Base-by-base conservation (phyloP, 257 asterid species). In the Phtheirospermum japonicum region DNA sequence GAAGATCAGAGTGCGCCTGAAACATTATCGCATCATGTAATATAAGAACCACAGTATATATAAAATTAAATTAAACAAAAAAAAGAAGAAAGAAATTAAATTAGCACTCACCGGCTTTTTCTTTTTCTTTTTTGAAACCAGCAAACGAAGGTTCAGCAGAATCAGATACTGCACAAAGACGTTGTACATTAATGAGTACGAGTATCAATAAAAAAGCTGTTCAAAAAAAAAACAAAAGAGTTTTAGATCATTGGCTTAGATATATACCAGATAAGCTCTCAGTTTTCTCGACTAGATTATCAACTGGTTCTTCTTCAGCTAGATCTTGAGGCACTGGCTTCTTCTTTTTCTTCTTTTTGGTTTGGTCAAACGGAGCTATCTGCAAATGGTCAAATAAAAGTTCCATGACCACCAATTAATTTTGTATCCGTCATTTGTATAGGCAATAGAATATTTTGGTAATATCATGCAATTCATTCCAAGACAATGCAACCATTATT, bases 291-390 rank as follows among this genome's bases (percentile, higher is more conserved):
- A 77, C 75, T 63, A 88, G 57, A 37, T 73, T 71, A 46, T 79
- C 95, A 32, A 79, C 86, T 26, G 95, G 11, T 26, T 84, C 95
- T 11, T 91, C 98, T 65, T 73, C 82, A 19, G 72, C 74, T 39
- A 85, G 85, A 61, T 91, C 96, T 67, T 82, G 94, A 58, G 79
- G 82, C 30, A 84, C 88, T n/a, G 84, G 88, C 73, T 91, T 86
- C 85, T 90, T 90, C 84, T 90, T 90, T 68, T 91, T 88, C 84
- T 88, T 91, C 82, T 91, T 91, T 69, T 91, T 91, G 6, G 95
- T 70, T 28, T 90, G 94, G 68, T 91, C 98, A 68, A 91, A 91
- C 2, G 96, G 84, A 31, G 84, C 88, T 64, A 91, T 70, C 98
- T 88, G 87, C 67, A 73, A n/a, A 9, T 6, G 11, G 14, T 46